phyloP scores from a whole-genome alignment of 768 basidiomycete genomes.

The Hortiboletus campestris region DNA sequence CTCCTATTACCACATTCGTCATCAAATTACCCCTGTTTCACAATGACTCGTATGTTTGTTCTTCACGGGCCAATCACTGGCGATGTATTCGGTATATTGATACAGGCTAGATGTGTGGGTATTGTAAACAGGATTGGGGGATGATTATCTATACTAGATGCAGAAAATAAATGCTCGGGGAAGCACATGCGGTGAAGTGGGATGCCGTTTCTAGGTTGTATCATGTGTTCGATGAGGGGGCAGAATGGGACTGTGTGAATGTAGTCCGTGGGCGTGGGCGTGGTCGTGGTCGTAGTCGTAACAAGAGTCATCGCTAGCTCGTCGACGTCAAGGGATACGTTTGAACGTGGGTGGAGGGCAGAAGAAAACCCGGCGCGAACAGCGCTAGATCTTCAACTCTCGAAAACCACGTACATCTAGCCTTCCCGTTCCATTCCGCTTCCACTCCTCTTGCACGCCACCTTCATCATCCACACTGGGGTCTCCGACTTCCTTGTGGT shows the following conservation, averaged over 20 bases:
- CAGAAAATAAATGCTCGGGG: slow-evolving; percentile 20
- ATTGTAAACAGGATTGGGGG: slow-evolving; percentile 17
- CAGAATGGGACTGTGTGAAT: background rate
- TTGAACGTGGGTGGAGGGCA: background rate
- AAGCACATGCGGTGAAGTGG: slow-evolving; percentile 3
- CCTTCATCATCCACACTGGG: slow-evolving; percentile 35
- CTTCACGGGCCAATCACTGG: background rate
- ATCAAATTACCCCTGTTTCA: background rate
- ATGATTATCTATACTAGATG: slow-evolving; percentile 31
- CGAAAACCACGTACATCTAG: slow-evolving; percentile 76
- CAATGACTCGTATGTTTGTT: background rate
- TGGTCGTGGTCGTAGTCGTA: too few relatives aligned
- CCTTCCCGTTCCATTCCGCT: slow-evolving; percentile 65
- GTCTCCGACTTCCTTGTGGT: slow-evolving; percentile 18
- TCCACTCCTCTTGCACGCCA: slow-evolving; percentile 49
- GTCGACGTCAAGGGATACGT: slow-evolving; percentile 4
- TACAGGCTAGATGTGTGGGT: slow-evolving; percentile 30
- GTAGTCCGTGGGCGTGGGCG: background rate
- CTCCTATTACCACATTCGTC: background rate
- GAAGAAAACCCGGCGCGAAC: background rate
- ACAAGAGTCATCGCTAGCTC: slow-evolving; percentile 6
- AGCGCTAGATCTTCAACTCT: slow-evolving; percentile 63
- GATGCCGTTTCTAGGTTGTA: slow-evolving; percentile 6
- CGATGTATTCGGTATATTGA: slow-evolving; percentile 23
- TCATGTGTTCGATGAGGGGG: slow-evolving; percentile 8